phyloP scores from a whole-genome alignment of 805 yeast genomes.

The Yamadazyma kitorensis region DNA sequence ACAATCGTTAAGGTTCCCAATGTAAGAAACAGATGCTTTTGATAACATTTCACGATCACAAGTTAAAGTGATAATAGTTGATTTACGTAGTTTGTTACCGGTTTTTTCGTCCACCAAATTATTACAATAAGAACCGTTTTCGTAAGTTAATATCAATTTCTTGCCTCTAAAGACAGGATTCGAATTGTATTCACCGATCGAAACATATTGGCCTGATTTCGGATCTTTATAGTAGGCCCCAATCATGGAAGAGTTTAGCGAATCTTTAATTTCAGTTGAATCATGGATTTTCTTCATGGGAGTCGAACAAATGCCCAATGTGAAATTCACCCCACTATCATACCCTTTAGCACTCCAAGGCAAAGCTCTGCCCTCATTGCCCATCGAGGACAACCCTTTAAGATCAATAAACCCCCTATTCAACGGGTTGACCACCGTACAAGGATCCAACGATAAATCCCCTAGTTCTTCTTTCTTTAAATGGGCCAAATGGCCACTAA shows the following conservation, averaged over 20 bases:
- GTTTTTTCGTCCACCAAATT: constrained; percentile 31
- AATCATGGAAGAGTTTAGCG: constrained; percentile 33
- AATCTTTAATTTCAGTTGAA: constrained; percentile 38
- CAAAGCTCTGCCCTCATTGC: constrained; percentile 44
- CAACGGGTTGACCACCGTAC: constrained; percentile 37
- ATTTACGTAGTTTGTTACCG: constrained; percentile 52
- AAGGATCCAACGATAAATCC: constrained; percentile 24
- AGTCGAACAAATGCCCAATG: constrained; percentile 46
- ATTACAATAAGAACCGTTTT: constrained; percentile 61
- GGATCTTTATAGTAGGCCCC: constrained; percentile 46
- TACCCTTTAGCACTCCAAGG: constrained; percentile 70
- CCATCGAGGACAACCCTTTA: constrained; percentile 45
- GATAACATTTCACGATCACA: constrained; percentile 75
- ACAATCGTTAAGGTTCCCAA: constrained; percentile 75
- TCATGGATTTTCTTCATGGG: constrained; percentile 44
- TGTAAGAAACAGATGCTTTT: constrained; percentile 63
- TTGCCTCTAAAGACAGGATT: constrained; percentile 69
- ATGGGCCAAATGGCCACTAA: constrained; percentile 9
- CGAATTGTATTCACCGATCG: constrained; percentile 56
- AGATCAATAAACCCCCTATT: constrained; percentile 52
- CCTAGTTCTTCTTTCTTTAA: constrained; percentile 1
- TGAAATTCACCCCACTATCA: constrained; percentile 70
- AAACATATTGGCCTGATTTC: constrained; percentile 31
- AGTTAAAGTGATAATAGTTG: constrained; percentile 66
- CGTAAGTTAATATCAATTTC: constrained; percentile 67